A percentile compares a stretch with the other conserved stretches of the same genome.
phyloP scores from a whole-genome alignment of 176 grass and related monocot genomes.

The Ensete glaucum region DNA sequence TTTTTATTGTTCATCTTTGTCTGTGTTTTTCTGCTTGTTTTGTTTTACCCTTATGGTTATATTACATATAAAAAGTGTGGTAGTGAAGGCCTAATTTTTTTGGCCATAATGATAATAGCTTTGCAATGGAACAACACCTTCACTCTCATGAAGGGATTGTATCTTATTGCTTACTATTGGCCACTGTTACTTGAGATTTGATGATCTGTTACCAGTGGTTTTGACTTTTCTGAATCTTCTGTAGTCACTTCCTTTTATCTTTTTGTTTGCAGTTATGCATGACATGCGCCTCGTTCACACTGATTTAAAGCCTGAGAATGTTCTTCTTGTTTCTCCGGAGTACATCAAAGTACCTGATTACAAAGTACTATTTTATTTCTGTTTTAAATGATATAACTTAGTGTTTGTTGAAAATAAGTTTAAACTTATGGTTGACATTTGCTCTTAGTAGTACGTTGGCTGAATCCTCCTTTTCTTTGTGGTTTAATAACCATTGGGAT shows the following conservation, averaged over 20 bases:
- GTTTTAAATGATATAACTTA: background rate
- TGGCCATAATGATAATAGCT: background rate
- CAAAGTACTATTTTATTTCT: conserved; percentile 73
- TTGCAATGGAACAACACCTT: background rate
- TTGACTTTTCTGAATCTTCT: conserved; percentile 14
- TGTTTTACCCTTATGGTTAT: too few relatives aligned
- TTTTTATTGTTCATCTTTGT: background rate
- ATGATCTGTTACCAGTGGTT: background rate
- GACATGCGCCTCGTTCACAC: conserved; percentile 98
- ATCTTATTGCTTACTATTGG: conserved; percentile 20
- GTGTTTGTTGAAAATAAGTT: background rate
- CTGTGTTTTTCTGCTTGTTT: background rate
- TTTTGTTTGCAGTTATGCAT: conserved; percentile 87
- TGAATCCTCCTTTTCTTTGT: too few relatives aligned
- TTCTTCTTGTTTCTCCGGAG: conserved; percentile 96
- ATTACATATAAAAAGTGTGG: too few relatives aligned
- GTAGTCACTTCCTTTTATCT: background rate
- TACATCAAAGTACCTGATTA: conserved; percentile 95
- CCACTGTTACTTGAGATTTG: too few relatives aligned
- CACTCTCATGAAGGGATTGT: conserved; percentile 49
- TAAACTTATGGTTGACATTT: background rate
- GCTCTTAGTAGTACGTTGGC: too few relatives aligned
- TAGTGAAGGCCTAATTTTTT: too few relatives aligned
- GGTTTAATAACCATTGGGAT: background rate
- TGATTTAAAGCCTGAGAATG: conserved; percentile 99